phyloP scores from a whole-genome alignment of 306 rosid genomes.

The Abrus pulchellus region DNA sequence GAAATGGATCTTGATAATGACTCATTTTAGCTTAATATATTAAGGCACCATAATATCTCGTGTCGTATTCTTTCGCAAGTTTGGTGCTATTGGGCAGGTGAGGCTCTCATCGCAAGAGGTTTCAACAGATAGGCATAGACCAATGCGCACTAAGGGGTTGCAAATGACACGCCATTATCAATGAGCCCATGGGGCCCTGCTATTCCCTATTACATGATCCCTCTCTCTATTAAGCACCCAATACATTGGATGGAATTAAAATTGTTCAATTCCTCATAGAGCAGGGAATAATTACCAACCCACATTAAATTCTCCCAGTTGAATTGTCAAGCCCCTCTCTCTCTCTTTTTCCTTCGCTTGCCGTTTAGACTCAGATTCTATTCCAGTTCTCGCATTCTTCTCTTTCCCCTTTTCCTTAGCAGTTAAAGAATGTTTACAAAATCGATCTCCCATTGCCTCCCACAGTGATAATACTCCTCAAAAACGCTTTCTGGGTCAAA shows the following conservation, averaged over 20 bases:
- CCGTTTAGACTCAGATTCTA: too few relatives aligned
- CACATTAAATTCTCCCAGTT: slow-evolving; percentile 9
- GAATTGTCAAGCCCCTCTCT: not conserved
- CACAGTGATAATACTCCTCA: too few relatives aligned
- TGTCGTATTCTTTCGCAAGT: slow-evolving; percentile 17
- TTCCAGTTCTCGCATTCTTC: too few relatives aligned
- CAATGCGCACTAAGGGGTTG: not conserved
- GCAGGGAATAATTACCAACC: slow-evolving; percentile 30
- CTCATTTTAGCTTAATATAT: slow-evolving; percentile 28
- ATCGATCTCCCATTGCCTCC: too few relatives aligned
- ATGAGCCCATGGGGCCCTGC: slow-evolving; percentile 27
- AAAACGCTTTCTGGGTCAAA: too few relatives aligned
- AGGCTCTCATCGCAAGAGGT: slow-evolving; percentile 32
- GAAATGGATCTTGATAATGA: slow-evolving; percentile 50
- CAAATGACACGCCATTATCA: slow-evolving; percentile 15
- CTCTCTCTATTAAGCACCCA: not conserved
- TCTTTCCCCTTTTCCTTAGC: too few relatives aligned
- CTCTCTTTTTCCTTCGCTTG: too few relatives aligned
- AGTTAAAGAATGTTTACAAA: too few relatives aligned
- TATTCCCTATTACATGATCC: slow-evolving; percentile 26
- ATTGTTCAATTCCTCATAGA: not conserved
- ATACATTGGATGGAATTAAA: slow-evolving; percentile 40
- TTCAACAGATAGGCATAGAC: slow-evolving; percentile 9
- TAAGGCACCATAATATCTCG: slow-evolving; percentile 25
- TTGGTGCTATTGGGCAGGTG: slow-evolving; percentile 32